Evolutionary conservation across 1,284 basidiomycete species (phyloP).

Genomic region (Paramarasmius palmivorus): DNA sequence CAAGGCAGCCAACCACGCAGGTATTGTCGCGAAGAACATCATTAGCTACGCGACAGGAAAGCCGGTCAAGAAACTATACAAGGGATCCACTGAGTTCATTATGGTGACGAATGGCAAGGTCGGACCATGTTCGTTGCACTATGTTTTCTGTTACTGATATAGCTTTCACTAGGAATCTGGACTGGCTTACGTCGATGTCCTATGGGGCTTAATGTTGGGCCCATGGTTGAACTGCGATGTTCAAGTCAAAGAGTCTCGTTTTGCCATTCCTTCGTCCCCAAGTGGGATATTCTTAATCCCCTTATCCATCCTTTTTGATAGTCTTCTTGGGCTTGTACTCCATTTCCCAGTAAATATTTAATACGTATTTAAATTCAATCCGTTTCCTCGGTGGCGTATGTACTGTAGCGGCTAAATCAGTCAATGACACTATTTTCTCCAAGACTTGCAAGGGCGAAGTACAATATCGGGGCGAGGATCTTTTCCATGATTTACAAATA

Average conservation of each 20-base stretch:
- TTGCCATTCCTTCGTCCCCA: neutral
- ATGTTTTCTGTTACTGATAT: constrained; percentile 9
- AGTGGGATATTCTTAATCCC: constrained; percentile 11
- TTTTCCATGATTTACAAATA: too few relatives aligned
- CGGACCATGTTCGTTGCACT: constrained; percentile 16
- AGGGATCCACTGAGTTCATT: constrained; percentile 53
- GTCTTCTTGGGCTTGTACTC: too few relatives aligned
- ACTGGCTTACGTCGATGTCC: constrained; percentile 40
- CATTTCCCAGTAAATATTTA: too few relatives aligned
- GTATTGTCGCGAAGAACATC: constrained; percentile 47
- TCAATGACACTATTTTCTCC: too few relatives aligned
- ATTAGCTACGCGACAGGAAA: constrained; percentile 39
- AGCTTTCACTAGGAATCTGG: too few relatives aligned
- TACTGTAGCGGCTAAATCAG: too few relatives aligned
- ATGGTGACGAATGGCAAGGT: constrained; percentile 62
- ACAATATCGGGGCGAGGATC: too few relatives aligned
- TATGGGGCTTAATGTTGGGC: constrained; percentile 49
- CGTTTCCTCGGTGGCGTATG: too few relatives aligned
- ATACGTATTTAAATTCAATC: too few relatives aligned
- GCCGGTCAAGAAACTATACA: constrained; percentile 42
- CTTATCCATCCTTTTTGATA: too few relatives aligned
- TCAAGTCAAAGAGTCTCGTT: constrained; percentile 29
- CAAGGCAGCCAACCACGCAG: constrained; percentile 46
- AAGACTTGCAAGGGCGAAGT: too few relatives aligned
- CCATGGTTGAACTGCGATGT: constrained; percentile 32